Conservation (phyloP, 768 basidiomycete species). For the Suillus tomentosus region DNA sequence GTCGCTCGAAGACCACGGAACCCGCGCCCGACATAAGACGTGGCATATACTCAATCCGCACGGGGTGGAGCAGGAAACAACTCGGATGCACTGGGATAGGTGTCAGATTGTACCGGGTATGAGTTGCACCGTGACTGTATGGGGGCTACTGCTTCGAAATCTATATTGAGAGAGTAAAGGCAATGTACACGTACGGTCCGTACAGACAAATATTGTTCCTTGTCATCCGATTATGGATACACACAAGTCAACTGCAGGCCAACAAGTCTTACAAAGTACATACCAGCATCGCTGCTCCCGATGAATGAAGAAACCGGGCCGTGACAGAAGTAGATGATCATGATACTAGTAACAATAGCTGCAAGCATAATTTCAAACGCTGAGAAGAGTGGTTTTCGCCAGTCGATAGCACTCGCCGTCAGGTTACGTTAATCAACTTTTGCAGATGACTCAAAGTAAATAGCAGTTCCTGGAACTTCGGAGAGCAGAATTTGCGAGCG, state of each 20-base stretch:
- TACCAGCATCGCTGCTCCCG: background rate
- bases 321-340: background rate
- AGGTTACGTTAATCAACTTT: background rate
- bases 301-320: too few species aligned
- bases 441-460: background rate
- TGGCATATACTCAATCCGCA: background rate
- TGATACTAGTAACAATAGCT: background rate
- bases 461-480: background rate
- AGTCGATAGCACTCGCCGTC: background rate
- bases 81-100: background rate
- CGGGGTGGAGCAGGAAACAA: background rate
- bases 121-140: background rate
- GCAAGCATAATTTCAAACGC: background rate
- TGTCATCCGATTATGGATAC: background rate
- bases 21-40: background rate
- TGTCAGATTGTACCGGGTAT: background rate
- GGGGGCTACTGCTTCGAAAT: background rate
- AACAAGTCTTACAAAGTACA: background rate
- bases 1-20: background rate
- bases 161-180: background rate
- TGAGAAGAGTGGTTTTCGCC: constrained; percentile 3
- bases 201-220: background rate
- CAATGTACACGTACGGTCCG: background rate
- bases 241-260: background rate
- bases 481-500: background rate